phyloP scores from a whole-genome alignment of 2,329 filamentous ascomycete genomes.

The Fusarium musae region DNA sequence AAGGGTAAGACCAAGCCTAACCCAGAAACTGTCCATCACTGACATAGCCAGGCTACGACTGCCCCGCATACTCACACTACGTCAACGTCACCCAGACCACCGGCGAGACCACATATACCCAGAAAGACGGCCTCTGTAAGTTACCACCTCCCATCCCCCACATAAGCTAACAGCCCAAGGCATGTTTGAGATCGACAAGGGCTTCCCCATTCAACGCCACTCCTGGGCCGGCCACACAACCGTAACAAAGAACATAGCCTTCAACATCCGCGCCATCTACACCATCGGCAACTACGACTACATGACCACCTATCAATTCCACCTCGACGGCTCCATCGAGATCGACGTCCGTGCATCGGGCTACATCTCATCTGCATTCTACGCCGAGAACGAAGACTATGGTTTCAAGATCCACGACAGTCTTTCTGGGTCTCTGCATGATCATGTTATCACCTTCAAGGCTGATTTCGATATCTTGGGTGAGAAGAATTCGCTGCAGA shows the following conservation, averaged over 20 bases:
- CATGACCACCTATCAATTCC: neutral
- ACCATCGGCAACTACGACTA: conserved; percentile 12
- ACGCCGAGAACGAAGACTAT: conserved; percentile 3
- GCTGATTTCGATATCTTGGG: neutral
- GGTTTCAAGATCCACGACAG: neutral
- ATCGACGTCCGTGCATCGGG: neutral
- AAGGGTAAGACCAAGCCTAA: neutral
- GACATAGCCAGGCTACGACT: neutral
- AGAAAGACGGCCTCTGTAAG: neutral
- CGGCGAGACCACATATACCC: neutral
- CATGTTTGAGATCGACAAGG: conserved; percentile 10
- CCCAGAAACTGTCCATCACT: accelerated
- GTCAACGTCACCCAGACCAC: neutral
- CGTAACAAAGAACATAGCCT: conserved; percentile 5
- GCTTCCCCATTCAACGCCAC: conserved; percentile 5
- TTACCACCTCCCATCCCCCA: no score
- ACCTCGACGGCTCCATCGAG: neutral
- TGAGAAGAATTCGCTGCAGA: neutral
- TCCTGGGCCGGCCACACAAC: neutral
- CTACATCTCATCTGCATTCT: conserved; percentile 1
- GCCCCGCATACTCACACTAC: neutral
- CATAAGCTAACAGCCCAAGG: neutral
- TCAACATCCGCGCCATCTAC: conserved; percentile 5
- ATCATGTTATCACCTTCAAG: conserved; percentile 1
- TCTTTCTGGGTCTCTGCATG: neutral